These are phyloP conservation scores for Lithospermum erythrorhizon DNA, from an alignment of 257 asterid species.

Conservation along the genomic window DNA sequence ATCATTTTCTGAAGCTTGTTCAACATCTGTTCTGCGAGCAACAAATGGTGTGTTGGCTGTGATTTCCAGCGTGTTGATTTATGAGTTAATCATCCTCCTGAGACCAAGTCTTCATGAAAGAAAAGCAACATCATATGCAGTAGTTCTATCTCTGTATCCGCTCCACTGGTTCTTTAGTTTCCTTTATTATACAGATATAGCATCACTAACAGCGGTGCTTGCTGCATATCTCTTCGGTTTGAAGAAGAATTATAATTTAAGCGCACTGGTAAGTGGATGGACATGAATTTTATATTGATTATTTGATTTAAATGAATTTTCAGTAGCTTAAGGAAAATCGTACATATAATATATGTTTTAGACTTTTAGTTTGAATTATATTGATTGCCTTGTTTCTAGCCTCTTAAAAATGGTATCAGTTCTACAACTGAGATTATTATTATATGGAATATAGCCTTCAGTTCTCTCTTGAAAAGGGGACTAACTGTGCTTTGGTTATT, in stretches of 20 bases:
- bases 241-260: conserved; percentile 58
- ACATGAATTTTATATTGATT: neutral
- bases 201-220: conserved; percentile 78
- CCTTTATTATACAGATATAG: conserved; percentile 88
- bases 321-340: too few species aligned
- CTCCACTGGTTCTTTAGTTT: conserved; percentile 93
- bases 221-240: conserved; percentile 61
- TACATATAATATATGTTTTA: too few species aligned
- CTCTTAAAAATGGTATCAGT: neutral
- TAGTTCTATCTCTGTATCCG: conserved; percentile 74
- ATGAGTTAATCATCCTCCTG: conserved; percentile 53
- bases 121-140: conserved; percentile 54
- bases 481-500: conserved; percentile 16
- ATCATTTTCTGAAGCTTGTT: conserved; percentile 52
- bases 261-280: conserved; percentile 63
- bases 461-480: conserved; percentile 2
- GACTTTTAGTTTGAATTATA: too few species aligned
- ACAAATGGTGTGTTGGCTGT: conserved; percentile 72
- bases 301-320: neutral
- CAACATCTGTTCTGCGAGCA: conserved; percentile 61
- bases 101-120: conserved; percentile 63
- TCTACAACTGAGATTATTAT: neutral
- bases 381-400: neutral
- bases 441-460: neutral
- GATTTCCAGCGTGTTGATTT: conserved; percentile 52